Percentiles rank a stretch among this genome's conserved stretches.
phyloP scores from a whole-genome alignment of 2,329 filamentous ascomycete species.

The Claviceps sp. region DNA sequence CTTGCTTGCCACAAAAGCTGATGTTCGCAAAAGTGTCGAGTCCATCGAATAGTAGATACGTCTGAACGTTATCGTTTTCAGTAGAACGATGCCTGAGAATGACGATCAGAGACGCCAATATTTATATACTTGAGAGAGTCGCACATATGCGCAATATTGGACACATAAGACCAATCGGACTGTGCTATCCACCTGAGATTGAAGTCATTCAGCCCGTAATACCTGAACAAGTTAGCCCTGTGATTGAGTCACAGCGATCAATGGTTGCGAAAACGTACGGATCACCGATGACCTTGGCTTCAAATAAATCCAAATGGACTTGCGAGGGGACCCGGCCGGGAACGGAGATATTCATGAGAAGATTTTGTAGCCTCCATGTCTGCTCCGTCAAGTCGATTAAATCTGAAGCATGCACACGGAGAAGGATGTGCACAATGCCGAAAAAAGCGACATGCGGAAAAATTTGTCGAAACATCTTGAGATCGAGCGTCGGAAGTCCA shows the following conservation, averaged over 20 bases:
- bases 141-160: constrained; percentile 28
- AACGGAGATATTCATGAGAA: constrained; percentile 20
- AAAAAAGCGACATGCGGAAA: background rate
- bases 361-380: constrained; percentile 4
- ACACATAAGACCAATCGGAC: constrained; percentile 47
- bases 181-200: constrained; percentile 41
- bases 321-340: constrained; percentile 43
- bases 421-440: background rate
- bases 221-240: constrained; percentile 14
- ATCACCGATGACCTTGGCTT: constrained; percentile 37
- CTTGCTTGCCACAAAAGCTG: constrained; percentile 36
- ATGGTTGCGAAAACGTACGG: constrained; percentile 12
- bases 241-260: background rate
- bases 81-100: constrained; percentile 9
- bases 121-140: background rate
- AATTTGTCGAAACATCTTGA: background rate
- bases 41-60: constrained; percentile 46
- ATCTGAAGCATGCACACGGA: background rate
- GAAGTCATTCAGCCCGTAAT: constrained; percentile 45
- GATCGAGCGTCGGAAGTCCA: too few species aligned
- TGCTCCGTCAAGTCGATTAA: constrained; percentile 4
- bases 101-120: background rate
- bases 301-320: constrained; percentile 43
- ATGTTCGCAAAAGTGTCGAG: constrained; percentile 48
- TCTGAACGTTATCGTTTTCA: constrained; percentile 20